Evolutionary conservation across 768 basidiomycete species (phyloP), one percentile per base, ranked within the genome.

Genomic region (Termitomyces sp.): DNA sequence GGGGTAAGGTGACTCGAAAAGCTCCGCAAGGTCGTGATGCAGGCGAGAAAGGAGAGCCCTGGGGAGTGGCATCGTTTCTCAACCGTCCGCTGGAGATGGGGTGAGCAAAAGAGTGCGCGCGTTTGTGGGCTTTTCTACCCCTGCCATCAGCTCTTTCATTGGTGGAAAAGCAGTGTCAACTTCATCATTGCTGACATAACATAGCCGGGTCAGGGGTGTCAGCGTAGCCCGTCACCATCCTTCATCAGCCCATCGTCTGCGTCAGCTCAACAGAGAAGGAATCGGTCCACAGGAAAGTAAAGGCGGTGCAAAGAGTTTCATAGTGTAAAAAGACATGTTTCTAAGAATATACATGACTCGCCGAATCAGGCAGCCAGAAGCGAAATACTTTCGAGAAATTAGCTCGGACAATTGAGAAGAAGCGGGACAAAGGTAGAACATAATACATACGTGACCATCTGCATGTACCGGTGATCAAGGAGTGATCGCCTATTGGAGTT

Each of bases 1-100:
- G 46, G 77, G 78, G 53, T 80, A 79, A 11, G 78, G 76, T 6
- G 73, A 66, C 41, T 74, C 74, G 41, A 67, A 65, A 22, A 80
- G 70, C 66, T 80, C 78, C 8, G 68, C 70, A 42, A 80, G 68
- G 64, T 80, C 78, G 42, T 69, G 70, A 39, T 74, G 64, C 16
- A 79, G 70, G 41, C 76, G 73, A 33, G 72, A 63, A 41, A 76
- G 72, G 20, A 75, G 74, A 18, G 63, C 36, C 24, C 60, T 61
- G 13, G 64, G 58, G 33, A 61, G 62, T 9, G 60, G 57, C 61
- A 62, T 62, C 16, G 20, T 49, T 41, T 18, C 27, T 31, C 11
- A 47, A 18, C 33, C 2, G 50, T 37, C 16, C 42, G 41, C 37
- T 4, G 48, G 34, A 12, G 39, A 24, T 33, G 52, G 53, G 37